Base-by-base conservation (phyloP, 1,284 basidiomycete species). In the Trametes sp. region DNA sequence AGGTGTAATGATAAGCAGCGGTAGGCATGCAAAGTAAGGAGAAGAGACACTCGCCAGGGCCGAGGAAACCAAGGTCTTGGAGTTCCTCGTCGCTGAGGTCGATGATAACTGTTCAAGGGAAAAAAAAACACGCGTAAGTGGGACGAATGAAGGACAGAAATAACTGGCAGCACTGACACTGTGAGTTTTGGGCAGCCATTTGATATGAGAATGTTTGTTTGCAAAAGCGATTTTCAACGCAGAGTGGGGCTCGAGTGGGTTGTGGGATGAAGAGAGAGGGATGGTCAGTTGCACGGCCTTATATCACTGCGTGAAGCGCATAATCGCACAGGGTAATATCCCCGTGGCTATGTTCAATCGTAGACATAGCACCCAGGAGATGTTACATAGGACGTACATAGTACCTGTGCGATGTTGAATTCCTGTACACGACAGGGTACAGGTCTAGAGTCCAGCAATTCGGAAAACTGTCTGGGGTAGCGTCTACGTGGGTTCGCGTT, bases 121-220 rank as follows among this genome's bases (percentile, higher is more conserved):
- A n/a, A n/a, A 41, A 53, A 53, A 33, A 41, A 62, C 59, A 54
- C 45, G 46, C 54, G 60, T 57, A 57, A 62, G 54, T 56, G 60
- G 60, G n/a, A 57, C 42, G 42, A 45, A 51, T 51, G 49, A 33
- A 51, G 29, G 49, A 51, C 29, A 33, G 49, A 45, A 45, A 45
- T 45, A 45, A 45, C 42, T 51, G 49, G 49, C 49, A 51, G 49
- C 49, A 51, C 49, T 51, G 29, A 51, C 49, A n/a, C 49, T 51
- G 28, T 51, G 49, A 6, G 11, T 33, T 51, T 51, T 51, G 19
- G 21, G 49, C 28, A 23, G 29, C 29, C 49, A 33, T 51, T 51
- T 21, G 2, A 33, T 6, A 14, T 33, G 49, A 51, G 49, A 51
- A 51, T 33, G 19, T 51, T 51, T 33, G 49, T 51, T 51, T 33